Conservation (phyloP, 192 early-diverging fungal genomes). For the Obelidium mucronatum region DNA sequence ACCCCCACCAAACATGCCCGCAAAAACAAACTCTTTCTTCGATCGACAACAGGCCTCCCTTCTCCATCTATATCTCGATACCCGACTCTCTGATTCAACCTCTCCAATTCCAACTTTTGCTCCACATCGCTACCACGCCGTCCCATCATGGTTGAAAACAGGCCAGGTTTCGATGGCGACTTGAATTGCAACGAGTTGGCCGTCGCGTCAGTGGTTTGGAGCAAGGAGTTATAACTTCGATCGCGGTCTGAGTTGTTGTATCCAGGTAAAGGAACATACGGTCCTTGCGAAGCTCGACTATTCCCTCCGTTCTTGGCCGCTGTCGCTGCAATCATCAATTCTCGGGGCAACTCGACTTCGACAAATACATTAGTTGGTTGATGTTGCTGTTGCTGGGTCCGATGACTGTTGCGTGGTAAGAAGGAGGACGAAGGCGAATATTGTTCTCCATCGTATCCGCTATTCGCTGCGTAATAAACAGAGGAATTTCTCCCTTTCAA, state of each 20-base stretch:
- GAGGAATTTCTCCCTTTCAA: too few relatives aligned
- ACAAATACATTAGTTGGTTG: conserved; percentile 8
- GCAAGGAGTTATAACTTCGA: too few relatives aligned
- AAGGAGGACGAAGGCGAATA: background rate
- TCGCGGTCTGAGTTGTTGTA: too few relatives aligned
- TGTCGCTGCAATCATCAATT: background rate
- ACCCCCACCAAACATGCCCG: background rate
- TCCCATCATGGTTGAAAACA: background rate
- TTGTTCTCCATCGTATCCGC: too few relatives aligned
- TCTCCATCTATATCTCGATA: conserved; percentile 20
- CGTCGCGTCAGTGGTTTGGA: too few relatives aligned
- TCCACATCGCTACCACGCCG: background rate
- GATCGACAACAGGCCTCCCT: conserved; percentile 12
- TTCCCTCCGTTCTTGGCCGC: background rate
- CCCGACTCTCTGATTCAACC: background rate
- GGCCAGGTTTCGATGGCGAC: too few relatives aligned
- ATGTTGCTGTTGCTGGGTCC: background rate
- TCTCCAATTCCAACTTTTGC: background rate
- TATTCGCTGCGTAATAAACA: too few relatives aligned
- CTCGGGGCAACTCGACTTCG: background rate
- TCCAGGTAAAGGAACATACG: background rate
- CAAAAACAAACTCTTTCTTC: background rate
- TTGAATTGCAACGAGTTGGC: too few relatives aligned
- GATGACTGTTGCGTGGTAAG: background rate
- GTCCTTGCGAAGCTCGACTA: background rate